Base-by-base conservation (phyloP, 768 basidiomycete genomes). In the Rhodocollybia butyracea region DNA sequence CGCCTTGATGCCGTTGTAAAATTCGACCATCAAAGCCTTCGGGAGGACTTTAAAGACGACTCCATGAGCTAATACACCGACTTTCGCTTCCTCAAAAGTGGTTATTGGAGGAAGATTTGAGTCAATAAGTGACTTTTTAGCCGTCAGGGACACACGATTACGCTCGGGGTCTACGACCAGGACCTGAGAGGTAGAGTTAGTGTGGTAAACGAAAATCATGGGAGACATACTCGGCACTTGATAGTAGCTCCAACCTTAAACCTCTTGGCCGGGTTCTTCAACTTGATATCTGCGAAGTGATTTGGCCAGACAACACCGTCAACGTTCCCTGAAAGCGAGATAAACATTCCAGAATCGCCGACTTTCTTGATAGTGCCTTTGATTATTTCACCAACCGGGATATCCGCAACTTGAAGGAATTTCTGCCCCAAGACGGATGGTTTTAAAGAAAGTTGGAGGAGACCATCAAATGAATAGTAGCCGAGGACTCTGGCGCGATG, bases 241-340 rank as follows among this genome's bases (percentile, higher is more conserved):
- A 98, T 88, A 50, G 67, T 81, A 3, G 80, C 78, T 24, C 94
- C 95, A 21, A 79, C 73, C 65, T 92, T 94, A 76, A 97, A 99
- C 57, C 88, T 81, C 71, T 86, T 91, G 40, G 92, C 85, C 10
- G 96, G 96, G 66, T 98, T 90, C 66, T 94, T 97, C 62, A 98
- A 78, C n/a, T 75, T 67, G 63, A 98, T 94, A 68, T 99, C 97
- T 11, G 97, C 94, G 66, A 91, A 97, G 66, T 98, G 97, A 58
- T 85, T 82, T 0, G 95, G 94, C 90, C 92, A 97, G 21, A 98
- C 78, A 26, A 97, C 88, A 27, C 91, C 97, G 64, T 97, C 93
- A 30, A 98, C 85, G 57, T 82, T 91, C 5, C 91, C 93, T 4
- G 88, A 84, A 54, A 98, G 76, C 27, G 90, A 85, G 39, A 98